These are phyloP conservation scores for Lipomyces sp. DNA, from an alignment of 805 yeast species.

Conservation along the genomic window DNA sequence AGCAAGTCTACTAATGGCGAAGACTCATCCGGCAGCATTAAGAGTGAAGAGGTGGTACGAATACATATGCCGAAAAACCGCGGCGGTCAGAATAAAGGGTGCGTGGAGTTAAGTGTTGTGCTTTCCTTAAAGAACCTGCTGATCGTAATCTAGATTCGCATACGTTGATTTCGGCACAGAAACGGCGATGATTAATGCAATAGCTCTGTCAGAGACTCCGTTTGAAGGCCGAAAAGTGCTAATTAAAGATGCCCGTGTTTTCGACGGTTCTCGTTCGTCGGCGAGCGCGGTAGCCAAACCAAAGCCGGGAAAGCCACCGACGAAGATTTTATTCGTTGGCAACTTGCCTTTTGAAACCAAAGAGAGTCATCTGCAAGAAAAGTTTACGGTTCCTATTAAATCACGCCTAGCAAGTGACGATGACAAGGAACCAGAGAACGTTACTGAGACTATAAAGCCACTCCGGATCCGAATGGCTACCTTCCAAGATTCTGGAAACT, in stretches of 20 bases:
- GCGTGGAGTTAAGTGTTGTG: background rate
- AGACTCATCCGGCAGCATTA: constrained; percentile 44
- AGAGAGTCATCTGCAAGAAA: constrained; percentile 73
- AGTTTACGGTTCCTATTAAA: constrained; percentile 90
- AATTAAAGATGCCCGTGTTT: constrained; percentile 79
- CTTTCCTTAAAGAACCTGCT: background rate
- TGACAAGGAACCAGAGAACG: constrained; percentile 75
- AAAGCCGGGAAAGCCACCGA: constrained; percentile 78
- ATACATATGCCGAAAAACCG: constrained; percentile 76
- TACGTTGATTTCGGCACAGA: constrained; percentile 76
- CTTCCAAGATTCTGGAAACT: constrained; percentile 93
- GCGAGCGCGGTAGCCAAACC: constrained; percentile 48
- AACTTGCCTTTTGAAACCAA: constrained; percentile 92
- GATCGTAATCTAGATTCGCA: constrained; percentile 77
- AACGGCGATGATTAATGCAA: constrained; percentile 64
- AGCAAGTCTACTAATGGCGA: constrained; percentile 56
- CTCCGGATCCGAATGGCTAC: constrained; percentile 89
- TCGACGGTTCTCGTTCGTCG: constrained; percentile 55
- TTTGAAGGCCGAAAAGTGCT: constrained; percentile 85
- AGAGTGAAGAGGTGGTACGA: constrained; percentile 68
- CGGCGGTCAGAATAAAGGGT: constrained; percentile 57
- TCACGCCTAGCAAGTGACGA: constrained; percentile 69
- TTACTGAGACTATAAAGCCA: constrained; percentile 90
- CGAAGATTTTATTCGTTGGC: constrained; percentile 88
- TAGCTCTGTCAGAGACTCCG: constrained; percentile 69